Conservation (phyloP, 2,329 filamentous ascomycete genomes). For the Diaporthe ilicicola region DNA sequence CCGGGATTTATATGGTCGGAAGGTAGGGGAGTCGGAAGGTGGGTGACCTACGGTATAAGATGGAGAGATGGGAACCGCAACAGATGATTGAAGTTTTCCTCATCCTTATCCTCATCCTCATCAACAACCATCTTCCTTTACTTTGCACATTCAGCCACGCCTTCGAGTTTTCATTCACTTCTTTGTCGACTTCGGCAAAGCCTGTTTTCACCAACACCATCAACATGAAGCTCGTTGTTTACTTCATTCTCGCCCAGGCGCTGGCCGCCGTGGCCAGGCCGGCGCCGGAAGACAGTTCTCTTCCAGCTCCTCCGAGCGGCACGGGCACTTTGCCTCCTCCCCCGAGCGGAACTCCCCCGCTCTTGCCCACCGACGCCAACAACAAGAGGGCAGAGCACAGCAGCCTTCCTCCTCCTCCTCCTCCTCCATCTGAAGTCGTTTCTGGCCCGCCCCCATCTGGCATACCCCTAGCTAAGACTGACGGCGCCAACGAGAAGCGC, state of each 20-base stretch:
- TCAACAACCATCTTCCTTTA: background rate
- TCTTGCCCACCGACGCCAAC: background rate
- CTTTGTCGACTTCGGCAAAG: background rate
- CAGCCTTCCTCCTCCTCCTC: background rate
- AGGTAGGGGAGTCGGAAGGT: too few species aligned
- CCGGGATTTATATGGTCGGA: too few species aligned
- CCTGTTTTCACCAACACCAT: background rate
- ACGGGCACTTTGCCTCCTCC: background rate
- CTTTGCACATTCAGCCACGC: conserved; percentile 1
- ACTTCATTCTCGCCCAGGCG: conserved; percentile 14
- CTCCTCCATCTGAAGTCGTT: background rate
- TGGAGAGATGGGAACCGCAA: background rate
- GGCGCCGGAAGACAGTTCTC: background rate
- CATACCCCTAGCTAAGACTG: background rate
- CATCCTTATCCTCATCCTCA: conserved; percentile 12
- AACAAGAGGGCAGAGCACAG: background rate
- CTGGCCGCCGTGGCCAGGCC: conserved; percentile 23
- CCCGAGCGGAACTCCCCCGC: background rate
- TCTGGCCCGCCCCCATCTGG: background rate
- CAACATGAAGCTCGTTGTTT: conserved; percentile 18
- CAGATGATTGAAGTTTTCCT: background rate
- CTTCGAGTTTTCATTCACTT: conserved; percentile 2
- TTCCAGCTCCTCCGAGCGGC: background rate
- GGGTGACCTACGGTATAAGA: too few species aligned
- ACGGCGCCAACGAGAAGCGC: background rate